A percentile compares a stretch with the other conserved stretches of the same genome.
Conservation (phyloP, 331 rosid species). For the Rhamnella rubrinervis region DNA sequence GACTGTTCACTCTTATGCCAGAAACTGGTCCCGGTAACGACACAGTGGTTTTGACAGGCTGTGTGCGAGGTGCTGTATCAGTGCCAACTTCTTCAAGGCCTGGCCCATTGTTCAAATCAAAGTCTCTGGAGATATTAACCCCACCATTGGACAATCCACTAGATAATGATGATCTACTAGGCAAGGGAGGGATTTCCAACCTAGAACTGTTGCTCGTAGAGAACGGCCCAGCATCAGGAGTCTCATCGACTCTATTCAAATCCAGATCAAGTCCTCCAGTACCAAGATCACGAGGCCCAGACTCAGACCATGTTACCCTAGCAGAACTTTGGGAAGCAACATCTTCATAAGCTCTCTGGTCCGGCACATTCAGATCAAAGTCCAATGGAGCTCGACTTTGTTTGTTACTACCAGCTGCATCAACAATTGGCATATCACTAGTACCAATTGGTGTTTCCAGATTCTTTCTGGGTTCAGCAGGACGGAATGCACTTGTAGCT, state of each 20-base stretch:
- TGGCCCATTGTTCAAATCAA: slow-evolving; percentile 89
- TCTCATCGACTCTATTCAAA: slow-evolving; percentile 64
- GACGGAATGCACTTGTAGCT: slow-evolving; percentile 90
- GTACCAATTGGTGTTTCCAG: slow-evolving; percentile 31
- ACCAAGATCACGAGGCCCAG: slow-evolving; percentile 33
- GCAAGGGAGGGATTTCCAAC: slow-evolving; percentile 48
- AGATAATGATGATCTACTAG: slow-evolving; percentile 34
- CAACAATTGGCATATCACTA: slow-evolving; percentile 21
- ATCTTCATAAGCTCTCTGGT: slow-evolving; percentile 60
- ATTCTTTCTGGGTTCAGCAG: slow-evolving; percentile 77
- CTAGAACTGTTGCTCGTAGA: slow-evolving; percentile 39
- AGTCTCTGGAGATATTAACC: slow-evolving; percentile 51
- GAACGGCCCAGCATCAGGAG: slow-evolving; percentile 49
- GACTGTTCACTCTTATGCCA: slow-evolving; percentile 47
- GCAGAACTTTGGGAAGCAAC: slow-evolving; percentile 28
- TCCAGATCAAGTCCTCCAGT: slow-evolving; percentile 78
- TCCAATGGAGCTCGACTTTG: slow-evolving; percentile 59
- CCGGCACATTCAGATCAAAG: slow-evolving; percentile 76
- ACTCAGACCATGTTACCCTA: slow-evolving; percentile 22
- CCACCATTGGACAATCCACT: slow-evolving; percentile 45
- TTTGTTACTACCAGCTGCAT: slow-evolving; percentile 34
- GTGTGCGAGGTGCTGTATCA: slow-evolving; percentile 44
- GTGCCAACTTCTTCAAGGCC: slow-evolving; percentile 51
- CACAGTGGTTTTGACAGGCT: slow-evolving; percentile 39
- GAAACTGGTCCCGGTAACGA: slow-evolving; percentile 38